Evolutionary conservation across 495 filamentous ascomycete species (phyloP), one percentile per base, ranked within the genome.

Genomic region (Penicillium arizonense): DNA sequence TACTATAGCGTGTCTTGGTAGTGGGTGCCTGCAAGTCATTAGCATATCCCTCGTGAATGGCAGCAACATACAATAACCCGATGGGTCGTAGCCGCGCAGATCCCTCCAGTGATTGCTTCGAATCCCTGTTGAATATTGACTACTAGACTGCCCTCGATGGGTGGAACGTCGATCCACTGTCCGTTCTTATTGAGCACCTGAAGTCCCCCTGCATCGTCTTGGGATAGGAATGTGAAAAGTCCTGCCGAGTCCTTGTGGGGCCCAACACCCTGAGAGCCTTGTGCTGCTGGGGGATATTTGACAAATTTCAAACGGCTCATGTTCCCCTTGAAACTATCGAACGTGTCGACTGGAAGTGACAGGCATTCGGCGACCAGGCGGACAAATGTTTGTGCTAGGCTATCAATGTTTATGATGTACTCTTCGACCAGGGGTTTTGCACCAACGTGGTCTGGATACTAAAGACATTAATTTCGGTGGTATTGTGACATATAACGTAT

Each of bases 261-360:
- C 0, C 92, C 90, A 0, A 96, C 90, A 18, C 90, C 90, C 65
- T 83, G 61, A 10, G 74, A 62, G n/a, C 88, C 83, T 1, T 88
- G 86, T 9, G 63, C 50, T 1, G 82, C 71, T 61, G 87, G 86
- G 0, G 90, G 90, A 58, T 96, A 96, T 68, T 94, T 95, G 56
- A 97, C 83, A 50, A 96, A 89, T 65, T 97, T 97, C 35, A 96
- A 74, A 61, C 94, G 93, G 73, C 96, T 90, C 77, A 96, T 87
- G 3, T 75, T 68, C 52, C 95, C 90, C 70, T 89, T 95, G 77
- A 95, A 97, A 51, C 82, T 80, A 63, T 85, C 77, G 68, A 97
- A 96, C 3, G 90, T 89, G 28, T 77, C 74, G 0, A 76, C 49
- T 0, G 87, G 86, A 0, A 96, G 78, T 8, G 82, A 85, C 52